These are phyloP conservation scores for Populus euphratica DNA, from an alignment of 345 rosid species.

Conservation along the genomic window DNA sequence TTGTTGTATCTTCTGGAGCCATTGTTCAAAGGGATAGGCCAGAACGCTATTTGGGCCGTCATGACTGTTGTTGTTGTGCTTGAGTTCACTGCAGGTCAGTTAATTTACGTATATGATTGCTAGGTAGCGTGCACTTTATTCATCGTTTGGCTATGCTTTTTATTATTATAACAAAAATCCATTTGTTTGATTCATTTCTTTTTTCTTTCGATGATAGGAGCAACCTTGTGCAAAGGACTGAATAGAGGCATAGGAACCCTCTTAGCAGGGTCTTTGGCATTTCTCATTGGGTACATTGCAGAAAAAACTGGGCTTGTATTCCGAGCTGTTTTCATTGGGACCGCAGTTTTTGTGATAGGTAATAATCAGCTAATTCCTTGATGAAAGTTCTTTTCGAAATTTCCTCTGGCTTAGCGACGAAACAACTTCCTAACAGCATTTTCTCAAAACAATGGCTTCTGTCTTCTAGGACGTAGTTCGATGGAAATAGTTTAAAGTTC, in stretches of 20 bases:
- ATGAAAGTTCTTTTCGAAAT: background rate
- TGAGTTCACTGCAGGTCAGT: constrained; percentile 67
- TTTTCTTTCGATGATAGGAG: constrained; percentile 37
- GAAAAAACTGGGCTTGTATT: constrained; percentile 44
- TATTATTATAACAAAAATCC: background rate
- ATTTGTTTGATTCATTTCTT: background rate
- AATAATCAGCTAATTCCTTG: background rate
- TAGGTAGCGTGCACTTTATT: background rate
- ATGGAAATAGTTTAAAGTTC: background rate
- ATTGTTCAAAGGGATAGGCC: constrained; percentile 58
- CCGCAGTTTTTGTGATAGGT: constrained; percentile 71
- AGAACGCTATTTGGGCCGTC: constrained; percentile 72
- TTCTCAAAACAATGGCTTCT: background rate
- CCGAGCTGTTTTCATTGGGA: constrained; percentile 71
- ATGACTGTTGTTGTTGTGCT: constrained; percentile 86
- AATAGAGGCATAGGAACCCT: constrained; percentile 80
- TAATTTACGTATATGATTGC: background rate
- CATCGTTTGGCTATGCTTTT: background rate
- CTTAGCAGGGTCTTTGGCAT: constrained; percentile 66
- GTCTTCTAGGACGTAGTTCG: background rate
- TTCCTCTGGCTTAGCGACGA: background rate
- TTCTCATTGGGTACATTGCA: constrained; percentile 59
- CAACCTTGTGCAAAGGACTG: constrained; percentile 78
- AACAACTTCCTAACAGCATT: background rate
- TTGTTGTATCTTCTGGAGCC: constrained; percentile 58